A percentile compares a stretch with the other conserved stretches of the same genome.
Conservation (phyloP, 2,329 filamentous ascomycete species). For the Calycina marina region DNA sequence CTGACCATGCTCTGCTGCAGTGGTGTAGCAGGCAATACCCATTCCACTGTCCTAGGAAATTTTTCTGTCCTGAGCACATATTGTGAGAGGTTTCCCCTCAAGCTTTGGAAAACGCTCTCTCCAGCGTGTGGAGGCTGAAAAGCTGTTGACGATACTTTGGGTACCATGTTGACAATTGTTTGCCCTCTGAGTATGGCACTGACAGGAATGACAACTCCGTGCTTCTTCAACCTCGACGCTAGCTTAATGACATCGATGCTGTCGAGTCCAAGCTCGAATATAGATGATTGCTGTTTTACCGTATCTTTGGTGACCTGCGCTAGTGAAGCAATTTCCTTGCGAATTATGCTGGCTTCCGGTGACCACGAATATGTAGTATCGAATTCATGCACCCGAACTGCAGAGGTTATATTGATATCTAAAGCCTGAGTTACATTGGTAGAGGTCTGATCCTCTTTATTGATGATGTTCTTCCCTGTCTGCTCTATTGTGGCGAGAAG, state of each 20-base stretch:
- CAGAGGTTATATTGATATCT: too few relatives aligned
- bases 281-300: constrained; percentile 44
- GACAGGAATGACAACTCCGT: constrained; percentile 47
- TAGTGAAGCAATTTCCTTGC: constrained; percentile 47
- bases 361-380: too few relatives aligned
- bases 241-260: constrained; percentile 87
- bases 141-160: constrained; percentile 6
- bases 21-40: constrained; percentile 60
- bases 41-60: constrained; percentile 32
- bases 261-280: constrained; percentile 76
- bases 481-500: constrained; percentile 9
- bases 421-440: too few relatives aligned
- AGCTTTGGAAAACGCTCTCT: constrained; percentile 12
- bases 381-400: too few relatives aligned
- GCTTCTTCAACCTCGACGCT: constrained; percentile 52
- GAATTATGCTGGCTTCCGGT: constrained; percentile 34
- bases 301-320: constrained; percentile 35
- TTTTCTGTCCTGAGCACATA: constrained; percentile 25
- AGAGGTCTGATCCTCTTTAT: too few relatives aligned
- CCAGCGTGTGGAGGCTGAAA: neutral
- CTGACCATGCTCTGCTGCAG: constrained; percentile 78
- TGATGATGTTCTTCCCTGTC: neutral
- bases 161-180: constrained; percentile 48
- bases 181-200: constrained; percentile 62
- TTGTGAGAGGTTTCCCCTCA: constrained; percentile 23